Base-by-base conservation (phyloP, 179 eudicot genomes). In the Monotropa hypopitys region DNA sequence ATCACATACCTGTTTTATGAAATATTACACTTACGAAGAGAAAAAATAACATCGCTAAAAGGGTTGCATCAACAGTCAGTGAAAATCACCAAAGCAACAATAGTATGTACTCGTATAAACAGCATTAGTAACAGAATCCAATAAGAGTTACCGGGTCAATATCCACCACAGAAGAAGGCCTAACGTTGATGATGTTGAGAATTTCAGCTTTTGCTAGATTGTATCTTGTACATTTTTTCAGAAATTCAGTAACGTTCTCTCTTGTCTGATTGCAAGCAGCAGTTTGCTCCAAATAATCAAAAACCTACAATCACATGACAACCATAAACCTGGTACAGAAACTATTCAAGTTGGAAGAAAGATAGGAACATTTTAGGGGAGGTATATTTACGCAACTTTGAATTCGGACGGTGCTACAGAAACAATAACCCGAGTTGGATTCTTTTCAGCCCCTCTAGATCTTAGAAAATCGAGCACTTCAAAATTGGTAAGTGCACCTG, bases 381-480 rank as follows among this genome's bases (percentile, higher is more conserved):
- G 43, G 21, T 12, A 74, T 18, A 21, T 71, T 70, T 35, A 38
- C 62, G 20, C 40, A 80, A 93, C 98, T 88, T 88, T 88, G 75
- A 80, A 83, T 81, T 94, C 98, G 12, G 96, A 90, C 53, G 84
- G 86, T 32, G 84, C 80, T 28, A 94, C 46, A 65, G 87, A 79
- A 79, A 89, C 85, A 83, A 94, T 86, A 74, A 88, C 85, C 11
- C 91, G 84, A 33, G 91, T 77, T 76, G 91, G 80, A 76, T 92
- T 94, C 72, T 83, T 87, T 26, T 85, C 87, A 84, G 94, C 97
- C 13, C 97, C 98, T 86, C 88, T 86, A 51, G 89, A 84, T 66
- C 82, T 85, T 28, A 94, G 82, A 65, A 92, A 89, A 23, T 92
- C 90, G 6, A 90, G 92, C 73, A 94, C 90, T 84, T 94, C 98